These are phyloP conservation scores for Cruciata laevipes DNA, from an alignment of 257 asterid species.

Conservation along the genomic window DNA sequence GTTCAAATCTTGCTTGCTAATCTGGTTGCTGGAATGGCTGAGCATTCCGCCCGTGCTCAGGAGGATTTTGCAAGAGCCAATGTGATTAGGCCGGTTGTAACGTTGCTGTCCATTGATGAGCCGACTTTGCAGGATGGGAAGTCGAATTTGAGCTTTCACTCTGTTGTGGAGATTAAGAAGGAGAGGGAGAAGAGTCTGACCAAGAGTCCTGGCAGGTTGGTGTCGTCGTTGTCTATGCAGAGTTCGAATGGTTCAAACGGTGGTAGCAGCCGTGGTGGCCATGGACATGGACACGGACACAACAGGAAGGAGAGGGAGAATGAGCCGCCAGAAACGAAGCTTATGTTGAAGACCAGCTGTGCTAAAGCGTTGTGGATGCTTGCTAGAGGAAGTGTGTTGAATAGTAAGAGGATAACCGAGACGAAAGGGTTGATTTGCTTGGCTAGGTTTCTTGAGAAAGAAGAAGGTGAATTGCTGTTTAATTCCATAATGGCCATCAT, in stretches of 20 bases:
- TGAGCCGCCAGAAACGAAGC: slow-evolving; percentile 63
- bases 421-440: slow-evolving; percentile 76
- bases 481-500: slow-evolving; percentile 64
- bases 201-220: slow-evolving; percentile 26
- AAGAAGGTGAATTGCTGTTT: slow-evolving; percentile 50
- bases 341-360: slow-evolving; percentile 45
- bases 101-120: slow-evolving; percentile 58
- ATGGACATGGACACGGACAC: slow-evolving; percentile 9
- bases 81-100: slow-evolving; percentile 72
- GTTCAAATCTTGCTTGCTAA: slow-evolving; percentile 58
- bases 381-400: slow-evolving; percentile 53
- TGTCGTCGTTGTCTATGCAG: slow-evolving; percentile 38
- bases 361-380: slow-evolving; percentile 81
- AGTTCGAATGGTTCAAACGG: slow-evolving; percentile 29
- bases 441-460: slow-evolving; percentile 67
- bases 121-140: slow-evolving; percentile 28
- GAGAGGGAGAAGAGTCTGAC: slow-evolving; percentile 46
- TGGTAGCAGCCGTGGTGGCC: slow-evolving; percentile 35
- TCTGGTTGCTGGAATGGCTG: slow-evolving; percentile 67
- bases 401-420: slow-evolving; percentile 62
- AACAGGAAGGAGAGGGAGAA: slow-evolving; percentile 54
- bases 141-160: slow-evolving; percentile 49
- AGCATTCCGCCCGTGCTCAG: slow-evolving; percentile 45
- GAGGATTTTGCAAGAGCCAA: slow-evolving; percentile 78
- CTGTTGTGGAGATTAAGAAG: slow-evolving; percentile 62